Base-by-base conservation (phyloP, 2,329 filamentous ascomycete genomes). In the Aureobasidium vineae region DNA sequence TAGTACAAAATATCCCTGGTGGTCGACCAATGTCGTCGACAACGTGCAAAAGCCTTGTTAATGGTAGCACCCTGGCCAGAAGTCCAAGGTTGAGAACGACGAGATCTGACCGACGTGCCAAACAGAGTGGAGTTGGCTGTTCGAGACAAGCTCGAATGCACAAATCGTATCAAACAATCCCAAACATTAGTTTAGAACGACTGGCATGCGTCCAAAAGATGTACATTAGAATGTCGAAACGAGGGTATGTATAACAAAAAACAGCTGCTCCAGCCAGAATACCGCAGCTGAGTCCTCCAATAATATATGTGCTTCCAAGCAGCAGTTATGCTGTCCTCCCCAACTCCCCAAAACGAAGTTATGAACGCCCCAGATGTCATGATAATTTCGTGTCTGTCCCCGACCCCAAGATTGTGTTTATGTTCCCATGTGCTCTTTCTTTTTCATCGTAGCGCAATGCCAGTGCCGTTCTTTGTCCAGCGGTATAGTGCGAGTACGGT, bases 401-500 rank as follows among this genome's bases (percentile, higher is more conserved):
- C 47, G 6, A 43, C 1, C 16, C 41, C 41, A 13, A 36, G 33
- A 13, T 38, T 56, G 19, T 56, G 7, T 59, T 11, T 41, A 11
- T 41, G 1, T n/a, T 23, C 4, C 19, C 45, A 23, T 21, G n/a
- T 31, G 16, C 31, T 40, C 21, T 33, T 33, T 36, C 33, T 33
- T 36, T n/a, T n/a, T 53, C 26, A 65, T 60, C 64, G 31, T 47
- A 66, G 28, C 15, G 64, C 64, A 31, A 66, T 52, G 4, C 64
- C 64, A 45, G 64, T 66, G 26, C 64, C 64, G 36, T 57, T 57
- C n/a, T 66, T 66, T 1, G 53, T 66, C 64, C 64, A 66, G 23
- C 64, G 53, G n/a, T 66, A 66, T 16, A 66, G 26, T 23, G 64
- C 64, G 23, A 66, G 45, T 7, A 66, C 64, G 7, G 64, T 66